Evolutionary conservation across 2,329 filamentous ascomycete species (phyloP).

Genomic region (Penicillium sp.): DNA sequence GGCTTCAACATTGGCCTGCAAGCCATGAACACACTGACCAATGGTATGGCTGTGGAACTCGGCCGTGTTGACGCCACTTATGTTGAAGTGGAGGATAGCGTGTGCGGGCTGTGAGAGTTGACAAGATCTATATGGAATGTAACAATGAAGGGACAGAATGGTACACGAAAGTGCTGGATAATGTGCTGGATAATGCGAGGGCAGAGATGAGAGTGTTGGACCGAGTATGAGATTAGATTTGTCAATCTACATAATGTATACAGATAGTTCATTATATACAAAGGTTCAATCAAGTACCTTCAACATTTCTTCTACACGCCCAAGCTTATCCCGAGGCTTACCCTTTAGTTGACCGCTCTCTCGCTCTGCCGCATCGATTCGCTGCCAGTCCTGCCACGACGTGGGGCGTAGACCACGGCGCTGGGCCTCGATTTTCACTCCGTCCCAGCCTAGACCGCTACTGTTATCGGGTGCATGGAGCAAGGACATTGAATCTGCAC

Average conservation of each 20-base stretch:
- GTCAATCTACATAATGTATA: not conserved
- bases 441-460: slow-evolving; percentile 70
- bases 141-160: not conserved
- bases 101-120: slow-evolving; percentile 12
- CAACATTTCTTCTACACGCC: slow-evolving; percentile 58
- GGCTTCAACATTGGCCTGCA: slow-evolving; percentile 52
- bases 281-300: slow-evolving; percentile 33
- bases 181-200: not conserved
- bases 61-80: slow-evolving; percentile 43
- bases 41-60: slow-evolving; percentile 42
- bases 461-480: slow-evolving; percentile 44
- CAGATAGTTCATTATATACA: slow-evolving; percentile 8
- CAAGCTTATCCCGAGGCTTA: slow-evolving; percentile 73
- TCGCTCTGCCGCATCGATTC: slow-evolving; percentile 76
- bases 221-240: not conserved
- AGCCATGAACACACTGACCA: slow-evolving; percentile 52
- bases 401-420: slow-evolving; percentile 61
- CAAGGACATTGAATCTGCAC: slow-evolving; percentile 39
- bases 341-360: slow-evolving; percentile 63
- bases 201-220: not conserved
- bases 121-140: not conserved
- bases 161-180: not conserved
- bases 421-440: slow-evolving; percentile 61
- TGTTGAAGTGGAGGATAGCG: slow-evolving; percentile 18
- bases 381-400: slow-evolving; percentile 81